phyloP scores from a whole-genome alignment of 2,329 filamentous ascomycete species.

The Thelonectria blattea region DNA sequence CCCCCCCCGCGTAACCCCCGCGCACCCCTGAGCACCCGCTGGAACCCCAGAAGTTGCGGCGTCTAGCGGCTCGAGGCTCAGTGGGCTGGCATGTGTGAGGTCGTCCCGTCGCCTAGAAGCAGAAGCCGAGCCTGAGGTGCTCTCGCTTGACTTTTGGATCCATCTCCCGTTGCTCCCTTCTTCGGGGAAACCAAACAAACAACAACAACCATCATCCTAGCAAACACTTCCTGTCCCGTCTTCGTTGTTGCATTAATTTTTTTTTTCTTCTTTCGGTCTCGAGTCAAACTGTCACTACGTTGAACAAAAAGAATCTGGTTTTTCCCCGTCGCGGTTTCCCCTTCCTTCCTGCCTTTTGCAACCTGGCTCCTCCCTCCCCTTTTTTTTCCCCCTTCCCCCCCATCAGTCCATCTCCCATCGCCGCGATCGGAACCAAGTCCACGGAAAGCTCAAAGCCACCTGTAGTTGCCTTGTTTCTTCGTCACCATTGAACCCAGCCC shows the following conservation, averaged over 20 bases:
- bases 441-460: no score
- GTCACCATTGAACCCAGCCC: not conserved
- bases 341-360: not conserved
- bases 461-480: not conserved
- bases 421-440: constrained; percentile 7
- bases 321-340: not conserved
- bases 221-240: not conserved
- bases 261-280: constrained; percentile 11
- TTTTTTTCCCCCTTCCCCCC: not conserved
- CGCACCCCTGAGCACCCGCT: not conserved
- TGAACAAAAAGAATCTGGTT: not conserved
- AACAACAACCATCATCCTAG: constrained; percentile 12
- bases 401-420: not conserved
- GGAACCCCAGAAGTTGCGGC: not conserved
- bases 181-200: not conserved
- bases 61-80: no score
- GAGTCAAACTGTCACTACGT: constrained; percentile 13
- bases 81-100: not conserved
- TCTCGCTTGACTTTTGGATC: not conserved
- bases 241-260: not conserved
- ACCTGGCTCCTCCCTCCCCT: no score
- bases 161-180: not conserved
- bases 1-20: no score
- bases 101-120: no score
- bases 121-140: no score